A percentile compares a stretch with the other conserved stretches of the same genome.
Conservation (phyloP, 2,329 filamentous ascomycete species). For the Pseudogymnoascus sp. region DNA sequence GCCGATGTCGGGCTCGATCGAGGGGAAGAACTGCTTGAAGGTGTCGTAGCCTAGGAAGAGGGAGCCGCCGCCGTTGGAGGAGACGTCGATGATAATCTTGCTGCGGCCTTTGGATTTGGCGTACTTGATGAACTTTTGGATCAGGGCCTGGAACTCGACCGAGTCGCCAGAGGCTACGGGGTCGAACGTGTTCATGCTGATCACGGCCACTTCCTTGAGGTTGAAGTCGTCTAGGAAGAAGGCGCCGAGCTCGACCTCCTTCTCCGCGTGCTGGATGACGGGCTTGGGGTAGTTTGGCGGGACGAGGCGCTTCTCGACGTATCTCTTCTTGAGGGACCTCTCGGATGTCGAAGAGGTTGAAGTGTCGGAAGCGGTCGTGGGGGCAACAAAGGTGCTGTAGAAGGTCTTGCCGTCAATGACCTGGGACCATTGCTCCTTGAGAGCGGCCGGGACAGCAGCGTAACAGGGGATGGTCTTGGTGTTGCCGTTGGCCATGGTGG, state of each 20-base stretch:
- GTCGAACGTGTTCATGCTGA: slow-evolving; percentile 30
- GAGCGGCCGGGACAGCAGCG: slow-evolving; percentile 19
- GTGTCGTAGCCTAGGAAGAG: slow-evolving; percentile 39
- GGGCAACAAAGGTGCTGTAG: slow-evolving; percentile 35
- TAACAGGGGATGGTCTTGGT: slow-evolving; percentile 12
- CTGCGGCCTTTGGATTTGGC: slow-evolving; percentile 41
- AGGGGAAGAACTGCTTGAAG: slow-evolving; percentile 36
- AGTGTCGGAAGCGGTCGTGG: neutral
- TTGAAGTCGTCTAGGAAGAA: slow-evolving; percentile 21
- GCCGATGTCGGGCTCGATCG: slow-evolving; percentile 22
- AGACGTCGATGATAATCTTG: slow-evolving; percentile 56
- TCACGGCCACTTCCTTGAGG: slow-evolving; percentile 23
- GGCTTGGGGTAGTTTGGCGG: neutral
- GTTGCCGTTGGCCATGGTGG: slow-evolving; percentile 25
- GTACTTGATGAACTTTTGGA: slow-evolving; percentile 35
- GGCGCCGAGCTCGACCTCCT: neutral
- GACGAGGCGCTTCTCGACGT: slow-evolving; percentile 12
- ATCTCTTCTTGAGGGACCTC: slow-evolving; percentile 15
- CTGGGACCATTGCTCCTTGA: slow-evolving; percentile 17
- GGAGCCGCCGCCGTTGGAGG: slow-evolving; percentile 51
- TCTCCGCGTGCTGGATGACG: slow-evolving; percentile 2
- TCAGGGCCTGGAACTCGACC: slow-evolving; percentile 23
- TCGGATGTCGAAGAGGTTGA: slow-evolving; percentile 6
- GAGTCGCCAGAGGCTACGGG: slow-evolving; percentile 19
- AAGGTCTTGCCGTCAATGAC: slow-evolving; percentile 35